A percentile compares a stretch with the other conserved stretches of the same genome.
Conservation (phyloP, 805 yeast species). For the Maudiozyma saulgeensis region DNA sequence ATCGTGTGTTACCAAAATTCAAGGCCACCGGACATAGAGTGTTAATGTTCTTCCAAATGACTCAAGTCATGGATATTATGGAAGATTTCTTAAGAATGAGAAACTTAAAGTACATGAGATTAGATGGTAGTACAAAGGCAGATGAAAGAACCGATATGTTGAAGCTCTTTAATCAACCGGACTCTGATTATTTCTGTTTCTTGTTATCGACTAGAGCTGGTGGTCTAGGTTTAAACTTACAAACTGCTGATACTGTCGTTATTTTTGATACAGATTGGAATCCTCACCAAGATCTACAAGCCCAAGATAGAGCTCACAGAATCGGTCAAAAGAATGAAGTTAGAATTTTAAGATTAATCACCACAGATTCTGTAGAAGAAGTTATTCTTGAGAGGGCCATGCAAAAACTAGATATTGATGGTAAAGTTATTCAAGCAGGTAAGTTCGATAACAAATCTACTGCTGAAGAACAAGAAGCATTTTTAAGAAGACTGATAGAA, state of each 20-base stretch:
- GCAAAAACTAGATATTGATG: conserved; percentile 77
- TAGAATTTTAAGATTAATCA: conserved; percentile 67
- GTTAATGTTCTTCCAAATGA: conserved; percentile 79
- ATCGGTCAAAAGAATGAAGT: conserved; percentile 86
- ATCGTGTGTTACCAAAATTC: conserved; percentile 66
- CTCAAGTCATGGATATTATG: conserved; percentile 84
- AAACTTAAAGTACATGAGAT: conserved; percentile 60
- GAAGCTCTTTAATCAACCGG: conserved; percentile 63
- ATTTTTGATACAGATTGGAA: conserved; percentile 88
- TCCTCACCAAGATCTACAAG: conserved; percentile 86
- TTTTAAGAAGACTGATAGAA: conserved; percentile 59
- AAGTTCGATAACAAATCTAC: conserved; percentile 80
- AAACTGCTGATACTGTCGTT: conserved; percentile 80
- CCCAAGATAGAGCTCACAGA: conserved; percentile 85
- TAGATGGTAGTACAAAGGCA: conserved; percentile 78
- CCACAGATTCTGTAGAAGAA: conserved; percentile 77
- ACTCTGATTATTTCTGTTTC: conserved; percentile 71
- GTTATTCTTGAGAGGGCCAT: conserved; percentile 74
- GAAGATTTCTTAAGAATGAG: conserved; percentile 67
- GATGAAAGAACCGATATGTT: conserved; percentile 74
- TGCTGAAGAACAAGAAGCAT: conserved; percentile 79
- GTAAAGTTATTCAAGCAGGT: conserved; percentile 87
- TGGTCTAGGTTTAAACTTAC: conserved; percentile 78
- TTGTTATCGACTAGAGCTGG: conserved; percentile 80
- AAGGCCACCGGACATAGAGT: conserved; percentile 69